These are phyloP conservation scores for Coniochaeta prunicola DNA, from an alignment of 2,329 filamentous ascomycete genomes.

Conservation along the genomic window DNA sequence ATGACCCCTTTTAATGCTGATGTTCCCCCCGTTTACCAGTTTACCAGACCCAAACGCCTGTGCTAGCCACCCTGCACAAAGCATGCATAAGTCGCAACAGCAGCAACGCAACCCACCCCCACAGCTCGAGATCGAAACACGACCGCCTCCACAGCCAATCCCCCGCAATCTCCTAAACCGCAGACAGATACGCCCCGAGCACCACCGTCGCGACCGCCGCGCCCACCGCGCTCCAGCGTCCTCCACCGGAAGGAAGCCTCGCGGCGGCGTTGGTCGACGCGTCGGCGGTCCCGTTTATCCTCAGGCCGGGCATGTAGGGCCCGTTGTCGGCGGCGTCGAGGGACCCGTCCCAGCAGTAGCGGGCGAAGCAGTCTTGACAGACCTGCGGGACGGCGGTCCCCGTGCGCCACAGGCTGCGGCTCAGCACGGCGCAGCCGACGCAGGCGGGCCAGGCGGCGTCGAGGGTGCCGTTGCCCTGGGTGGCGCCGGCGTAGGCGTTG, in stretches of 20 bases:
- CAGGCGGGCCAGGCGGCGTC: conserved; percentile 74
- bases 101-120: not conserved
- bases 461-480: conserved; percentile 71
- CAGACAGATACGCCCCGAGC: not conserved
- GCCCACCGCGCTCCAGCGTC: conserved; percentile 2
- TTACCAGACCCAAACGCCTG: not conserved
- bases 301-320: conserved; percentile 22
- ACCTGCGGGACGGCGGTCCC: conserved; percentile 59
- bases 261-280: conserved; percentile 7
- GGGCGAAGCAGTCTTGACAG: conserved; percentile 68
- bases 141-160: not conserved
- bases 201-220: conserved; percentile 6
- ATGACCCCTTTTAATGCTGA: not conserved
- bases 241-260: too few relatives aligned
- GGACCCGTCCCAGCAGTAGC: conserved; percentile 94
- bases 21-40: not conserved
- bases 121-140: not conserved
- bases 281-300: conserved; percentile 14
- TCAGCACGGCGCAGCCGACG: conserved; percentile 80
- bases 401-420: conserved; percentile 67
- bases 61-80: not conserved
- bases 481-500: conserved; percentile 81
- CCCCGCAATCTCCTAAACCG: not conserved
- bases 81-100: not conserved
- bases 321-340: conserved; percentile 13